Conservation (phyloP, 1,284 basidiomycete species). For the Serendipita sp. region DNA sequence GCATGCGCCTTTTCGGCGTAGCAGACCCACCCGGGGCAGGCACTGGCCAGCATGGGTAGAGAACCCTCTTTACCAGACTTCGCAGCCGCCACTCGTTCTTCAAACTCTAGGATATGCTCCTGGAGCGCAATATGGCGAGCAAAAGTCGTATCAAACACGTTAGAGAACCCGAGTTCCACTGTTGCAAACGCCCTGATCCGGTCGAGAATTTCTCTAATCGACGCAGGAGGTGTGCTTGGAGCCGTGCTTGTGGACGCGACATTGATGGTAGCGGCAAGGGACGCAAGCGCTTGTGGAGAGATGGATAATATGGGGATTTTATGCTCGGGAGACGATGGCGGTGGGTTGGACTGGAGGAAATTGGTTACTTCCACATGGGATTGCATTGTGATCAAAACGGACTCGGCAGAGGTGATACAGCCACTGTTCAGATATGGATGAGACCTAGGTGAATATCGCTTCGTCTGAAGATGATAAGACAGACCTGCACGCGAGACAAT, state of each 20-base stretch:
- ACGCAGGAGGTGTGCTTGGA: constrained; percentile 21
- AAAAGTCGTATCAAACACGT: constrained; percentile 89
- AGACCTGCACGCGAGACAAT: constrained; percentile 83
- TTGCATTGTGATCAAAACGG: constrained; percentile 92
- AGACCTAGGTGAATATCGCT: constrained; percentile 4
- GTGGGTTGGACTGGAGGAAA: constrained; percentile 49
- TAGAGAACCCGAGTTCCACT: constrained; percentile 48
- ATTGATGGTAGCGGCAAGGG: constrained; percentile 55
- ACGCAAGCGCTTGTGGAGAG: constrained; percentile 85
- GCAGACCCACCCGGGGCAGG: constrained; percentile 98
- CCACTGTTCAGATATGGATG: constrained; percentile 39
- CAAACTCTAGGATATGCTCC: constrained; percentile 74
- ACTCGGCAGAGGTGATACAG: constrained; percentile 97
- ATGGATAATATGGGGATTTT: constrained; percentile 71
- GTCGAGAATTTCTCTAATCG: constrained; percentile 36
- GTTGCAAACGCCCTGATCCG: constrained; percentile 54
- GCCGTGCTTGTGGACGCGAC: constrained; percentile 33
- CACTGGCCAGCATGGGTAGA: constrained; percentile 86
- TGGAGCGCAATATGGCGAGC: constrained; percentile 75
- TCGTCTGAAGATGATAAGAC: constrained; percentile 16
- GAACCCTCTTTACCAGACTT: constrained; percentile 18
- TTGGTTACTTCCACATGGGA: constrained; percentile 83
- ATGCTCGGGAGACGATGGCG: constrained; percentile 25
- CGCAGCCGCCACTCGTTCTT: constrained; percentile 39
- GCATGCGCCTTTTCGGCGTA: constrained; percentile 97